A percentile compares a stretch with the other conserved stretches of the same genome.
Evolutionary conservation across 345 rosid genomes (phyloP).

Genomic region (Populus davidiana): DNA sequence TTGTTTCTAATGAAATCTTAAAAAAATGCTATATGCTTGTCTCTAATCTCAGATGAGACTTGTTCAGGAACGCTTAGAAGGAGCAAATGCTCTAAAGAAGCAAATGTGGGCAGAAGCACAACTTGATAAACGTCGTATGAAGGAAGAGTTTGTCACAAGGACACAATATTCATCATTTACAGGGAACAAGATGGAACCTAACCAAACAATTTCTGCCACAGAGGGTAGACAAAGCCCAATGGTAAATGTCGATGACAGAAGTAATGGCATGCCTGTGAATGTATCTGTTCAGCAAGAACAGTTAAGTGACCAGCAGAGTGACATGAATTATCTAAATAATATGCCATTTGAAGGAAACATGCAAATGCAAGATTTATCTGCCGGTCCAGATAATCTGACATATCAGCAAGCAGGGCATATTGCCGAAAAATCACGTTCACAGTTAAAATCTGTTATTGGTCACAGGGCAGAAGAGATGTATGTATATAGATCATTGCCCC

Average conservation of each 20-base stretch:
- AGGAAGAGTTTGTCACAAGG: constrained; percentile 61
- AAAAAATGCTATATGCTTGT: constrained; percentile 8
- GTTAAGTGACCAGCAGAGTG: constrained; percentile 34
- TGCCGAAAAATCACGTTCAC: constrained; percentile 65
- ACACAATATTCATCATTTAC: constrained; percentile 42
- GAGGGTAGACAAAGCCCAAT: constrained; percentile 52
- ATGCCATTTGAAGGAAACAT: constrained; percentile 42
- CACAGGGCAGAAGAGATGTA: constrained; percentile 81
- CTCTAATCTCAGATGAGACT: constrained; percentile 23
- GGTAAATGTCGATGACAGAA: constrained; percentile 32
- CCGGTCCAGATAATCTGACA: constrained; percentile 49
- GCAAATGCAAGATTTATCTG: constrained; percentile 53
- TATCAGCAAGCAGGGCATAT: constrained; percentile 59
- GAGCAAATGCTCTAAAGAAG: constrained; percentile 81
- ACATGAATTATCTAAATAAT: constrained; percentile 28
- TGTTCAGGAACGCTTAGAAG: constrained; percentile 84
- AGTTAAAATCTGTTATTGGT: constrained; percentile 66
- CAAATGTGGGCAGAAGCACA: constrained; percentile 94
- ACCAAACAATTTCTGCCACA: constrained; percentile 27
- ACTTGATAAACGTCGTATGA: constrained; percentile 74
- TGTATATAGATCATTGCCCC: constrained; percentile 73
- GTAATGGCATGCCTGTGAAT: constrained; percentile 21
- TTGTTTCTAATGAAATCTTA: not conserved
- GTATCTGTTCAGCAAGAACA: constrained; percentile 43
- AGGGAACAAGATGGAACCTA: constrained; percentile 46